A percentile compares a stretch with the other conserved stretches of the same genome.
These are phyloP conservation scores for Forsythia viridissima DNA, from an alignment of 257 asterid genomes.

Conservation along the genomic window DNA sequence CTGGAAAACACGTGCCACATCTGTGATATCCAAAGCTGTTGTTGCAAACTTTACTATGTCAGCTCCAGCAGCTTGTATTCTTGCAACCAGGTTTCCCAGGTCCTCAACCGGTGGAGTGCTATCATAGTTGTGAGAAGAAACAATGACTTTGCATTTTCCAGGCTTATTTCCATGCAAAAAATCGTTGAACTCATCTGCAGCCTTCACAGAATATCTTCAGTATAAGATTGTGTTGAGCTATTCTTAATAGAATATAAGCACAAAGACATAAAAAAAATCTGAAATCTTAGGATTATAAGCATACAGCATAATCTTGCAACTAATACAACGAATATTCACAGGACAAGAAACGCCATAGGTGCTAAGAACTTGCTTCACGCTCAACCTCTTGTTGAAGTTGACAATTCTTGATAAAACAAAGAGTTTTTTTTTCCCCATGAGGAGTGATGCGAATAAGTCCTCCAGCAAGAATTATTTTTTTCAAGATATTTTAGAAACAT, in stretches of 20 bases:
- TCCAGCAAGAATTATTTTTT: background rate
- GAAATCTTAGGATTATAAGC: slow-evolving; percentile 13
- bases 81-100: slow-evolving; percentile 84
- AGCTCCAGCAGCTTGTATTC: slow-evolving; percentile 95
- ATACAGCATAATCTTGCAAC: background rate
- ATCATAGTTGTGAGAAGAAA: slow-evolving; percentile 91
- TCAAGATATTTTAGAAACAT: background rate
- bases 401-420: background rate
- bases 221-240: slow-evolving; percentile 22
- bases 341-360: background rate
- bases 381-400: background rate
- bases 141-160: slow-evolving; percentile 76
- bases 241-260: background rate
- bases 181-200: slow-evolving; percentile 69
- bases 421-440: background rate
- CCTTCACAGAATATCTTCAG: slow-evolving; percentile 44
- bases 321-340: background rate
- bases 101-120: slow-evolving; percentile 81
- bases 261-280: slow-evolving; percentile 11
- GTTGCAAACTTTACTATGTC: slow-evolving; percentile 97
- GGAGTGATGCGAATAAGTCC: background rate
- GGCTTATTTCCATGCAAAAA: slow-evolving; percentile 58
- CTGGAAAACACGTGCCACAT: slow-evolving; percentile 86
- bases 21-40: slow-evolving; percentile 81
- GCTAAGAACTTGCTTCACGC: background rate